Evolutionary conservation across 805 yeast species (phyloP).

Genomic region (Komagataella phaffii): DNA sequence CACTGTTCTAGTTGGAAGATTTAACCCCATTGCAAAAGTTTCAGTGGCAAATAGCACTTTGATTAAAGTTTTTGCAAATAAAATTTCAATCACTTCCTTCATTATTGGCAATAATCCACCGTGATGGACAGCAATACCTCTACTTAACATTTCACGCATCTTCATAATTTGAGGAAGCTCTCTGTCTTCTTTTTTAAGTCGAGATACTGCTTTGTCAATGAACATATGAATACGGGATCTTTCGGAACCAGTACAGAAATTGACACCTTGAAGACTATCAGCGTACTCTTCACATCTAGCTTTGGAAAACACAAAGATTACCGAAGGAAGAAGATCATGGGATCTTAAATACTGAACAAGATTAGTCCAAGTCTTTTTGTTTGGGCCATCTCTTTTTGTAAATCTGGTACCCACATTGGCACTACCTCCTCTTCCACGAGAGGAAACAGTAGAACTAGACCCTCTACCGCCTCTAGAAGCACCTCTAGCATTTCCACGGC

Average conservation of each 20-base stretch:
- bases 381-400: conserved; percentile 51
- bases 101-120: conserved; percentile 90
- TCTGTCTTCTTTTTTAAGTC: conserved; percentile 85
- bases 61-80: conserved; percentile 76
- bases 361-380: conserved; percentile 65
- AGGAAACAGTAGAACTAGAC: conserved; percentile 4
- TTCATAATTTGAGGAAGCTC: conserved; percentile 77
- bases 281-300: conserved; percentile 92
- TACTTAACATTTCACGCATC: conserved; percentile 65
- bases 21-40: conserved; percentile 97
- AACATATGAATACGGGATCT: conserved; percentile 89
- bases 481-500: conserved; percentile 9
- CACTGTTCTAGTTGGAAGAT: conserved; percentile 92
- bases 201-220: conserved; percentile 74
- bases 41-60: conserved; percentile 94
- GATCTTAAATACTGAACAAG: conserved; percentile 58
- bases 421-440: conserved; percentile 15
- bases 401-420: conserved; percentile 19
- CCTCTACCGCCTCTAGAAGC: conserved; percentile 8
- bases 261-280: conserved; percentile 55
- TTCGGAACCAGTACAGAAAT: conserved; percentile 75
- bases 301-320: conserved; percentile 85
- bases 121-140: conserved; percentile 95
- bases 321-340: conserved; percentile 75
- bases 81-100: conserved; percentile 83